Percentiles rank a stretch among this genome's conserved stretches.
Conservation (phyloP, 2,329 filamentous ascomycete species). For the Daldinia eschscholtzii region DNA sequence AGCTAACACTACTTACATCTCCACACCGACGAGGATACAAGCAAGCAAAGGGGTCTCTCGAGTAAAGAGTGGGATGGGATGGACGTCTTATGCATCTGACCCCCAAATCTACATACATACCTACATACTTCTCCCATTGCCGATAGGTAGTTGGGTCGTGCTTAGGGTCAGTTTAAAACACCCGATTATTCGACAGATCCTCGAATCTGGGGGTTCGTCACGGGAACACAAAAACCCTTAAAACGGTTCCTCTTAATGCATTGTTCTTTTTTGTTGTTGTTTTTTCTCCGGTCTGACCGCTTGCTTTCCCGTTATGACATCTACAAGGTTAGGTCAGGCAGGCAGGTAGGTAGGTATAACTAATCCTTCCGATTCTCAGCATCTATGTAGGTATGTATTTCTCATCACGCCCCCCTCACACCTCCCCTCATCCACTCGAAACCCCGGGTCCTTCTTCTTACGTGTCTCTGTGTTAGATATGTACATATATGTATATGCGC, state of each 20-base stretch:
- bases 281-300: constrained; percentile 5
- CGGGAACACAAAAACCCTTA: not conserved
- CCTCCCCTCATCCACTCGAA: constrained; percentile 13
- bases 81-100: constrained; percentile 12
- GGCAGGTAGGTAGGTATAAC: too few species aligned
- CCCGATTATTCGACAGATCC: constrained; percentile 1
- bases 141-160: not conserved
- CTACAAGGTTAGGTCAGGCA: constrained; percentile 7
- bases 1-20: not conserved
- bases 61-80: not conserved
- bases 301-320: constrained; percentile 14
- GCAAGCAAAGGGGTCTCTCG: constrained; percentile 6
- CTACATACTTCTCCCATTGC: constrained; percentile 4
- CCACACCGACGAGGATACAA: not conserved
- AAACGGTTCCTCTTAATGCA: not conserved
- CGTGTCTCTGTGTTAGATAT: too few species aligned
- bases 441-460: not conserved
- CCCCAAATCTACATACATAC: constrained; percentile 16
- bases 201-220: not conserved
- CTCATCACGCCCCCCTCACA: not conserved
- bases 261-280: not conserved
- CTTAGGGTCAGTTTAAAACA: not conserved
- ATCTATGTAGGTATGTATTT: not conserved
- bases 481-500: too few species aligned
- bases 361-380: constrained; percentile 22